These are phyloP conservation scores for Debaryomycetaceae sp. DNA, from an alignment of 1,139 yeast species.

Conservation along the genomic window DNA sequence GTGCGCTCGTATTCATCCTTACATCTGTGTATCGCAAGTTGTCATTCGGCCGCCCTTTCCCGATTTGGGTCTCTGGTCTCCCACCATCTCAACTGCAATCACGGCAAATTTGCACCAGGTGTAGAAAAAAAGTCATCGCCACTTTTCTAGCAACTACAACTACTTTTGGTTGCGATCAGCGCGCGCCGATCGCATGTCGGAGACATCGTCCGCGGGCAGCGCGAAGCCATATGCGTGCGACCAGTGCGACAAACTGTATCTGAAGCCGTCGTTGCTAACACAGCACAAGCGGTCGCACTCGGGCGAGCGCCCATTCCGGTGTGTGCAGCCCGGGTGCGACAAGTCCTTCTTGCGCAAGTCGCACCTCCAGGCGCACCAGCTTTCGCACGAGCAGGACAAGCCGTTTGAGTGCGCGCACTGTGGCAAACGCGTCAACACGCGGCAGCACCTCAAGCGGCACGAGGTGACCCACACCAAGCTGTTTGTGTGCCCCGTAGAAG, in stretches of 20 bases:
- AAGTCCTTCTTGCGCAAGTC: conserved; percentile 70
- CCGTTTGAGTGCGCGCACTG: conserved; percentile 77
- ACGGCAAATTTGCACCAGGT: too few species aligned
- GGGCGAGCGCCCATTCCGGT: conserved; percentile 71
- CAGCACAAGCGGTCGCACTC: conserved; percentile 81
- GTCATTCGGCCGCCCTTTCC: too few species aligned
- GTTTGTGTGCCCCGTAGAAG: conserved; percentile 55
- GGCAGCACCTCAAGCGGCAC: conserved; percentile 81
- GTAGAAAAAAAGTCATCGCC: conserved; percentile 1
- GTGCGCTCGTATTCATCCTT: too few species aligned
- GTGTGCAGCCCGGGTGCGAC: conserved; percentile 52
- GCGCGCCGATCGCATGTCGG: conserved; percentile 3
- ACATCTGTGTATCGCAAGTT: too few species aligned
- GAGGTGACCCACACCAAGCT: conserved; percentile 73
- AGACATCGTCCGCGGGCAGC: conserved; percentile 16
- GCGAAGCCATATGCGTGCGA: conserved; percentile 56
- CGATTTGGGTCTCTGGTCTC: too few species aligned
- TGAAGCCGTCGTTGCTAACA: conserved; percentile 76
- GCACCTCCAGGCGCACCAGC: conserved; percentile 70
- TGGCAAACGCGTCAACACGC: conserved; percentile 76
- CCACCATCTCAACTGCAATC: too few species aligned
- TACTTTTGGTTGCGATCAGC: too few species aligned
- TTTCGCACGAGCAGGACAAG: conserved; percentile 58
- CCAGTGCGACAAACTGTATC: conserved; percentile 69
- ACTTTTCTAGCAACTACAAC: too few species aligned